Conservation (phyloP, 495 filamentous ascomycete species). For the Penicillium dipodomyicola region DNA sequence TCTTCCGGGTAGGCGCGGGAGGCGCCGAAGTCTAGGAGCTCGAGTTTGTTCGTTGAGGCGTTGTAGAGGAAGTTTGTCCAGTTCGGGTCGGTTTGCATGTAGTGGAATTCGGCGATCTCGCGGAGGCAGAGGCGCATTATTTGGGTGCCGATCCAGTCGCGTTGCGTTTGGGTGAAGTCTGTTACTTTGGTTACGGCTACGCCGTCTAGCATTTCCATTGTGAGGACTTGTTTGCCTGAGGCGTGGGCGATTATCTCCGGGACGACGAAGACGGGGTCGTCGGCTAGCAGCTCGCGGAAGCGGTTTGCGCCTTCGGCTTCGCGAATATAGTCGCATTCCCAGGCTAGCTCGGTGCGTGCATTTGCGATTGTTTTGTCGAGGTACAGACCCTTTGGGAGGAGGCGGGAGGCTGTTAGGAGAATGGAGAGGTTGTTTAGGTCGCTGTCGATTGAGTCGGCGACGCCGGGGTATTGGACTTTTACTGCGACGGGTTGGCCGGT, state of each 20-base stretch:
- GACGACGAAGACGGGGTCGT: constrained; percentile 75
- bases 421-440: constrained; percentile 90
- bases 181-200: constrained; percentile 81
- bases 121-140: constrained; percentile 90
- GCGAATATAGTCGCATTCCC: constrained; percentile 95
- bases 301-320: constrained; percentile 76
- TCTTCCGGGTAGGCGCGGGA: constrained; percentile 76
- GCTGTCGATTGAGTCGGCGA: constrained; percentile 90
- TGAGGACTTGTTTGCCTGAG: constrained; percentile 81
- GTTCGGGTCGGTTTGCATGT: constrained; percentile 99
- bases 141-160: constrained; percentile 87
- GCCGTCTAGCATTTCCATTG: constrained; percentile 87
- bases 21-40: constrained; percentile 95
- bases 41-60: constrained; percentile 63
- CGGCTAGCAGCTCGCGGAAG: constrained; percentile 69
- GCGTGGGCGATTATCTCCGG: constrained; percentile 76
- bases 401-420: constrained; percentile 80
- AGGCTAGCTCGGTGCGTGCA: constrained; percentile 85
- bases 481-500: constrained; percentile 78
- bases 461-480: constrained; percentile 97
- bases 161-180: constrained; percentile 72
- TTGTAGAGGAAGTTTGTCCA: constrained; percentile 99
- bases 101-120: constrained; percentile 88
- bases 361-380: constrained; percentile 98
- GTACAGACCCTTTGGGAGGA: constrained; percentile 88